Conservation (phyloP, 306 rosid genomes). For the Vigna mungo region DNA sequence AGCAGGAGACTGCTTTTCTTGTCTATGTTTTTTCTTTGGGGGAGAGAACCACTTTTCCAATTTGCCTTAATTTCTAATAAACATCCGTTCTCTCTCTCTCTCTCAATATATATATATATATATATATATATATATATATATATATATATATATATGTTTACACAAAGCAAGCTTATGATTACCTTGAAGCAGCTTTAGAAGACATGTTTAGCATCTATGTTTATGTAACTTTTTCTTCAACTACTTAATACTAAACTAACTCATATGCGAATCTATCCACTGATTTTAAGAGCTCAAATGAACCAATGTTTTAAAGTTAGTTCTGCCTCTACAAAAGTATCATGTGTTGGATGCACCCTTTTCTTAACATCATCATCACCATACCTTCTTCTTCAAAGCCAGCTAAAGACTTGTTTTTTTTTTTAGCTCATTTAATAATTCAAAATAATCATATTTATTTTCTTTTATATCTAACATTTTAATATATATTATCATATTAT, state of each 20-base stretch:
- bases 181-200: slow-evolving; percentile 42
- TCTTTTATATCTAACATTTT: no score
- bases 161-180: slow-evolving; percentile 45
- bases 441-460: no score
- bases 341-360: slow-evolving; percentile 43
- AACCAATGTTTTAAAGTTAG: slow-evolving; percentile 1
- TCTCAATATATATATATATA: no score
- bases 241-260: slow-evolving; percentile 15
- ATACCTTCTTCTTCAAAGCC: not conserved
- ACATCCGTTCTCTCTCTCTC: not conserved
- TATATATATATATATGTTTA: not conserved
- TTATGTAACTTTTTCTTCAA: not conserved
- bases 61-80: not conserved
- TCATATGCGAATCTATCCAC: slow-evolving; percentile 36
- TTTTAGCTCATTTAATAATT: no score
- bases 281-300: slow-evolving; percentile 24
- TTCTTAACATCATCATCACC: slow-evolving; percentile 35
- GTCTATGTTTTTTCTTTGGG: not conserved
- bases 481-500: no score
- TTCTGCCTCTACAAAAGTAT: slow-evolving; percentile 10
- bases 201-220: slow-evolving; percentile 15
- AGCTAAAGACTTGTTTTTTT: not conserved
- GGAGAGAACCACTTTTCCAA: not conserved
- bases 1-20: not conserved
- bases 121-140: no score